phyloP scores from a whole-genome alignment of 106 monocot genomes.

The Phalaenopsis equestris region DNA sequence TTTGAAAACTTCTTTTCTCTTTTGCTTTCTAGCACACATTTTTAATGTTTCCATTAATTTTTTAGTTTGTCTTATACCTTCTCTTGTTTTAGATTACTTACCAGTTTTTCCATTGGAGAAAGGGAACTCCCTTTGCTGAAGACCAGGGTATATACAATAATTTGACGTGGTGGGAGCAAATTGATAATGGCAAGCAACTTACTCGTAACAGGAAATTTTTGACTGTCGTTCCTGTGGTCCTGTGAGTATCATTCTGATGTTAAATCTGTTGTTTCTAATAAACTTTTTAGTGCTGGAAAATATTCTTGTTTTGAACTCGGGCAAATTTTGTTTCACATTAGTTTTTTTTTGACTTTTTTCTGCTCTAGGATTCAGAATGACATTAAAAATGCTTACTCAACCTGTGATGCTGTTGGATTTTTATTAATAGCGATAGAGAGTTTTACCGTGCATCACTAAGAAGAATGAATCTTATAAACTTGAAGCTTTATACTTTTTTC shows the following conservation, averaged over 20 bases:
- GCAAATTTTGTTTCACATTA: too few relatives aligned
- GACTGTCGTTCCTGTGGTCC: slow-evolving; percentile 59
- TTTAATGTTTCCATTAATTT: not conserved
- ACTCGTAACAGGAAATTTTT: slow-evolving; percentile 67
- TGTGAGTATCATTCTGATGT: slow-evolving; percentile 36
- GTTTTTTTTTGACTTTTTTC: too few relatives aligned
- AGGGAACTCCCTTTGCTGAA: slow-evolving; percentile 77
- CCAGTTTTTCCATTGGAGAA: slow-evolving; percentile 74
- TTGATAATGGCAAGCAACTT: slow-evolving; percentile 70
- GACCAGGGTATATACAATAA: slow-evolving; percentile 66
- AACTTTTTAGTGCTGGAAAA: not conserved
- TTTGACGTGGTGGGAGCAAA: slow-evolving; percentile 80
- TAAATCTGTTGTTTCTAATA: not conserved
- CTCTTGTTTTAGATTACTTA: slow-evolving; percentile 41
- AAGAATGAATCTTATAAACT: too few relatives aligned
- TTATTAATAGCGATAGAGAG: too few relatives aligned
- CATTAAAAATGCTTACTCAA: too few relatives aligned
- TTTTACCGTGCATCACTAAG: too few relatives aligned
- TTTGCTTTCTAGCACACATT: not conserved
- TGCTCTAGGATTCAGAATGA: too few relatives aligned
- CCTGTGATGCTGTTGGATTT: too few relatives aligned
- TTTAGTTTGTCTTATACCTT: slow-evolving; percentile 1
- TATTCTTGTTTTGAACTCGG: too few relatives aligned
- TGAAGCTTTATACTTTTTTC: too few relatives aligned
- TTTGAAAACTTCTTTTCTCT: too few relatives aligned